A percentile compares a stretch with the other conserved stretches of the same genome.
Conservation (phyloP, 1,284 basidiomycete species). For the Tremellales sp. region DNA sequence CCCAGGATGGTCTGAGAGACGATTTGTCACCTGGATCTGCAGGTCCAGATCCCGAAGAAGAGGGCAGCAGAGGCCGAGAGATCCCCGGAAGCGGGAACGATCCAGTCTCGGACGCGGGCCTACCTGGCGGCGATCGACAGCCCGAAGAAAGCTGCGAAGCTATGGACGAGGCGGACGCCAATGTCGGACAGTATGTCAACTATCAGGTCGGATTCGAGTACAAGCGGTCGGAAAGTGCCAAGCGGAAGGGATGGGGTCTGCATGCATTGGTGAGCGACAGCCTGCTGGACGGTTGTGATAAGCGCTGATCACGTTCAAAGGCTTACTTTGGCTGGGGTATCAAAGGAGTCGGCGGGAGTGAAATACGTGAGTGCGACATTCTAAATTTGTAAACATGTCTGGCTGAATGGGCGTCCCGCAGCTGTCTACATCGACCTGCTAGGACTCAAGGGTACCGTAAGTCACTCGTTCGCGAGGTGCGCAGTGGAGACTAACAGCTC, state of each 20-base stretch:
- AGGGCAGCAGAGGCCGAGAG: constrained; percentile 3
- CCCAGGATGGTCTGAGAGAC: neutral
- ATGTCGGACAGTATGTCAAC: constrained; percentile 46
- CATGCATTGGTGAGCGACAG: constrained; percentile 36
- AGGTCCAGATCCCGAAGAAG: neutral
- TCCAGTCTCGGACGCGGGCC: neutral
- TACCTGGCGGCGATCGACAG: constrained; percentile 10
- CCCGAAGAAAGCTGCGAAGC: constrained; percentile 9
- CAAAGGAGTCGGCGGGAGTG: constrained; percentile 42
- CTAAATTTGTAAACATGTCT: neutral
- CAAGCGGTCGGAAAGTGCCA: constrained; percentile 20
- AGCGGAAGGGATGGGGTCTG: constrained; percentile 38
- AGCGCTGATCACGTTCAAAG: constrained; percentile 6
- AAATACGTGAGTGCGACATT: constrained; percentile 34
- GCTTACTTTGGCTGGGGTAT: constrained; percentile 46
- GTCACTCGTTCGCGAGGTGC: neutral
- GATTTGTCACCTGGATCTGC: neutral
- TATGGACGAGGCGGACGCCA: constrained; percentile 28
- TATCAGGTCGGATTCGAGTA: constrained; percentile 47
- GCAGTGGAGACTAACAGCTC: neutral
- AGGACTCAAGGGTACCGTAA: constrained; percentile 33
- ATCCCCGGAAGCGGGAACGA: no score
- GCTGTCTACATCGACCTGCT: constrained; percentile 42
- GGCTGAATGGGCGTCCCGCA: neutral
- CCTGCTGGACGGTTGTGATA: neutral